A percentile compares a stretch with the other conserved stretches of the same genome.
These are phyloP conservation scores for Geotrichum carabidarum DNA, from an alignment of 1,139 yeast species.

Conservation along the genomic window DNA sequence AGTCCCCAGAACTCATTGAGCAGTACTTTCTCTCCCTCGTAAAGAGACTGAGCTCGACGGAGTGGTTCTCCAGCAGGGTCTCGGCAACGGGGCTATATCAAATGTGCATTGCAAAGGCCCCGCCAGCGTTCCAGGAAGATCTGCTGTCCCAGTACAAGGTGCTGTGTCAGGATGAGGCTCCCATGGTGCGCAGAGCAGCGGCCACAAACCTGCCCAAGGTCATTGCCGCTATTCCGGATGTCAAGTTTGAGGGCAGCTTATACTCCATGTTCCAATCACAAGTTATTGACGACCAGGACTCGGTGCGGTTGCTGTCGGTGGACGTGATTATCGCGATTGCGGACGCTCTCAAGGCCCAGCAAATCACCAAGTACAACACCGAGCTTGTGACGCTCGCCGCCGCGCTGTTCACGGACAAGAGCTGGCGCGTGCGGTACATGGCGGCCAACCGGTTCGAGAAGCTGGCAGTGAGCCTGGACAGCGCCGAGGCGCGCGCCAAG, in stretches of 20 bases:
- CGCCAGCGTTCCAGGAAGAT: conserved; percentile 41
- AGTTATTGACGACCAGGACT: conserved; percentile 85
- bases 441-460: conserved; percentile 86
- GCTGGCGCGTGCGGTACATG: conserved; percentile 98
- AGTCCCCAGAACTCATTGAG: conserved; percentile 62
- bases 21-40: conserved; percentile 69
- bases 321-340: conserved; percentile 66
- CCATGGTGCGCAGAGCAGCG: conserved; percentile 97
- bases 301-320: conserved; percentile 84
- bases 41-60: conserved; percentile 72
- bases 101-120: conserved; percentile 58
- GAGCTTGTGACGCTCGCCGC: conserved; percentile 43
- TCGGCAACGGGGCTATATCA: conserved; percentile 88
- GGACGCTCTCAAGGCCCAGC: conserved; percentile 31
- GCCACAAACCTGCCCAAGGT: conserved; percentile 75
- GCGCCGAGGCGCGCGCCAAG: conserved; percentile 48
- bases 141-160: conserved; percentile 63
- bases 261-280: conserved; percentile 76
- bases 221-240: conserved; percentile 51
- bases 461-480: conserved; percentile 61
- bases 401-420: conserved; percentile 74
- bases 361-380: conserved; percentile 29
- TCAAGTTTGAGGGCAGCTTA: conserved; percentile 39
- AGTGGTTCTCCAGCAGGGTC: conserved; percentile 91
- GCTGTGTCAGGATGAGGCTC: conserved; percentile 83